Evolutionary conservation across 768 basidiomycete species (phyloP).

Genomic region (Macrolepiota albuminosa): DNA sequence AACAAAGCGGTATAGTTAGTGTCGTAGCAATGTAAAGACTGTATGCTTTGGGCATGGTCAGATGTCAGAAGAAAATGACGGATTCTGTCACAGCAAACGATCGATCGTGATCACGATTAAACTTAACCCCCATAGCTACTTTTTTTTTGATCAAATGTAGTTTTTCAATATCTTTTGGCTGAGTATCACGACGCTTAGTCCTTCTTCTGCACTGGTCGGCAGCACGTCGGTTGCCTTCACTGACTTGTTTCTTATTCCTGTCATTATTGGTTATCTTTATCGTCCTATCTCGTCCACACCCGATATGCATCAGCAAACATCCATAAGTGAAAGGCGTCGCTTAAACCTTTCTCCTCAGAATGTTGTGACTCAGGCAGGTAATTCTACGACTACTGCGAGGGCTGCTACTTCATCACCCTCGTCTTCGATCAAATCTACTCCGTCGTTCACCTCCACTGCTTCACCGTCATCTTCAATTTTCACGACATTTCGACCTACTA

Average conservation of each 20-base stretch:
- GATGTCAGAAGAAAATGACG: too few species aligned
- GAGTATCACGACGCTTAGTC: neutral
- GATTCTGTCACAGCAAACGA: neutral
- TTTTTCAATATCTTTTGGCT: conserved; percentile 2
- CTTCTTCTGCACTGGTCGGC: conserved; percentile 7
- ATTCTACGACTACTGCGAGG: neutral
- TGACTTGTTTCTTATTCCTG: neutral
- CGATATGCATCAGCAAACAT: conserved; percentile 2
- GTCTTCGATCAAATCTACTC: neutral
- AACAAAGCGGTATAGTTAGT: too few species aligned
- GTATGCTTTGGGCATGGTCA: neutral
- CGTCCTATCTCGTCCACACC: neutral
- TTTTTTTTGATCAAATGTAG: neutral
- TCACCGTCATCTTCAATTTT: neutral
- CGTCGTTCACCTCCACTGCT: neutral
- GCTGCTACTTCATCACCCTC: neutral
- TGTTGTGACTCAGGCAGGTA: neutral
- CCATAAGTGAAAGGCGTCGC: conserved; percentile 8
- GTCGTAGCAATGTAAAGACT: neutral
- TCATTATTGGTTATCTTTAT: neutral
- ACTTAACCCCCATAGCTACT: neutral
- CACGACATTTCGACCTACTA: neutral
- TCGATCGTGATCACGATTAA: neutral
- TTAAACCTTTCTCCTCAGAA: conserved; percentile 1
- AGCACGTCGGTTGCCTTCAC: neutral